Base-by-base conservation (phyloP, 495 filamentous ascomycete genomes). In the Xylaria cubensis region DNA sequence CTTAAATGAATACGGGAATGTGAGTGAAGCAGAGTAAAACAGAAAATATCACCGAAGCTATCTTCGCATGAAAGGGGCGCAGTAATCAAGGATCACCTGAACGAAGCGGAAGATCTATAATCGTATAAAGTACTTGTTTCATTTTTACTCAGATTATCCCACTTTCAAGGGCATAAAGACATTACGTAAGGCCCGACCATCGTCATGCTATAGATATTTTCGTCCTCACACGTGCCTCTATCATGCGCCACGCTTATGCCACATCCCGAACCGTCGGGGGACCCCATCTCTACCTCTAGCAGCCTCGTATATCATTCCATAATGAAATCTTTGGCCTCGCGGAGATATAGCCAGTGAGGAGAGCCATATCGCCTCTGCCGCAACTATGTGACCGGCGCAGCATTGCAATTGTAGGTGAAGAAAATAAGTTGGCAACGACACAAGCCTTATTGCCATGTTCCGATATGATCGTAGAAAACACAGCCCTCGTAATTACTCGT, bases 251-350 rank as follows among this genome's bases (percentile, higher is more conserved):
- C 24, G 64, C 46, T 66, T 50, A 66, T 51, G 39, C 62, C 65
- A 67, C 65, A 56, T 36, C 50, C 65, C 36, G 50, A 44, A 67
- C 65, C 50, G 9, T 56, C n/a, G n/a, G 65, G 34, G 17, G 29
- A 51, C 19, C 69, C 61, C 61, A 64, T 64, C 39, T 64, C 69
- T 64, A 56, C 61, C 59, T 71, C 69, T 71, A 71, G 41, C 8
- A 64, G 48, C 69, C 69, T 55, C 69, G 26, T 71, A 46, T 55
- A 71, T 46, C 69, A 71, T 71, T 64, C 58, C 69, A 21, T 17
- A 71, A 55, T 64, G 58, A 70, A 56, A 70, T 64, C 21, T 51
- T 70, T n/a, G 29, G 64, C 68, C n/a, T 64, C 46, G 44, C 48
- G 34, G 69, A 39, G 29, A 42, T 71, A n/a, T 63, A 70, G 68